Evolutionary conservation across 1,139 yeast species (phyloP), one percentile per base, ranked within the genome.

Genomic region (Suhomyces chickasaworum): DNA sequence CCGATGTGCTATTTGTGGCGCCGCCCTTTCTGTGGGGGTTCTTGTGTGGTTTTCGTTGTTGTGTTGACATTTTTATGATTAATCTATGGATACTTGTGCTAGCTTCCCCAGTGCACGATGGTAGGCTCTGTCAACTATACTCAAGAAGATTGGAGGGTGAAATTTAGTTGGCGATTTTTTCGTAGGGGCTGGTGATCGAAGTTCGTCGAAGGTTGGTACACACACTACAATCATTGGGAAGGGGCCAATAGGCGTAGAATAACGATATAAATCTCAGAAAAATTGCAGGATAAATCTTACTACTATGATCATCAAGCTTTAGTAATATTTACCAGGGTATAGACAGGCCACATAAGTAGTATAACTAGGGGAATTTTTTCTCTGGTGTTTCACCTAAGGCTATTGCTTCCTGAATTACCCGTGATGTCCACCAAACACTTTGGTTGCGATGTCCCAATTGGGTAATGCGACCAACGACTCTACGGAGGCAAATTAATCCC

Each of bases 11-110:
- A 45, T 49, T 53, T 29, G 44, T 42, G 44, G 50, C 36, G 43
- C 49, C 36, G 43, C 49, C 37, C 66, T 73, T 73, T 63, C 75
- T 78, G 60, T 73, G 74, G 53, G 74, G 77, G 58, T 69, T 75
- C 61, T 69, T 72, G 59, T 65, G 65, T 47, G 68, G 54, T 65
- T 69, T 72, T 71, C 77, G 77, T 55, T 63, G 68, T 54, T 63
- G 68, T 61, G 56, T 49, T 42, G 57, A 53, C 58, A 54, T 54
- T 41, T 23, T 41, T 41, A 39, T 29, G 39, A 15, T 36, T 25
- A 22, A 38, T 37, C 44, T 45, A 41, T 41, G 34, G 37, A 25
- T 36, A 46, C 41, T 40, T 39, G 49, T 42, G 49, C 46, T 42
- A 45, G 49, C 25, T 36, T 39, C 32, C 39, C 44, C 37, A 42